Conservation (phyloP, 805 yeast genomes). For the Candida adriatica region DNA sequence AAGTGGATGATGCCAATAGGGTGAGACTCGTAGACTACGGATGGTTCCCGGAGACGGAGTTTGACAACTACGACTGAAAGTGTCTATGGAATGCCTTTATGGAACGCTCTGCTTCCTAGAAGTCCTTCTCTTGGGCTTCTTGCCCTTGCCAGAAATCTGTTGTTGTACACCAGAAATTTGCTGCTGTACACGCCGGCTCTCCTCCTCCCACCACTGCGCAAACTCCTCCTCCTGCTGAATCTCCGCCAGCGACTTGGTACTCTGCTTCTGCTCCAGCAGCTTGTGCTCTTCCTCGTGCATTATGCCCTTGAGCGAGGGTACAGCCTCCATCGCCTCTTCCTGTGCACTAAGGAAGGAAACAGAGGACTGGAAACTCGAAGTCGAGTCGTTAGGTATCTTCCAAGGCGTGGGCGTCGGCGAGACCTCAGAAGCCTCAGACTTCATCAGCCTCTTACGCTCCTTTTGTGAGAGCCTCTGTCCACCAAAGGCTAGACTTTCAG, state of each 20-base stretch:
- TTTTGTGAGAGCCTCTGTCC: constrained; percentile 40
- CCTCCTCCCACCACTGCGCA: constrained; percentile 84
- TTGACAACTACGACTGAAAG: constrained; percentile 17
- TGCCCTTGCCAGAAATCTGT: no score
- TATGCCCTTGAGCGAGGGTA: constrained; percentile 35
- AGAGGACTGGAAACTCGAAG: constrained; percentile 6
- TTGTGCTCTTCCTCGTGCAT: constrained; percentile 40
- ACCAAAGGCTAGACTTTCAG: constrained; percentile 1
- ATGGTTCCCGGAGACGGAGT: constrained; percentile 55
- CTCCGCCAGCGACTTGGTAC: constrained; percentile 52
- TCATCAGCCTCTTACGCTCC: constrained; percentile 43
- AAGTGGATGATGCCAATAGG: constrained; percentile 22
- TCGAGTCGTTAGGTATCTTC: constrained; percentile 13
- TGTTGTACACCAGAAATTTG: constrained; percentile 25
- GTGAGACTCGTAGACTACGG: constrained; percentile 45
- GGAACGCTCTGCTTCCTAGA: no score
- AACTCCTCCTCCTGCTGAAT: constrained; percentile 78
- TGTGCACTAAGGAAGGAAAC: constrained; percentile 17
- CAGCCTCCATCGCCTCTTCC: constrained; percentile 11
- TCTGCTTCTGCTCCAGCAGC: constrained; percentile 27
- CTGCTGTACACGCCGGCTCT: constrained; percentile 56
- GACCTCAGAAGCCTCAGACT: constrained; percentile 5
- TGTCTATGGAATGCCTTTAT: no score
- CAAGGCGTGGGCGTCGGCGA: constrained; percentile 10
- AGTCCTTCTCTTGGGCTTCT: no score